Evolutionary conservation across 495 filamentous ascomycete species (phyloP).

Genomic region (Penicillium diatomitis): DNA sequence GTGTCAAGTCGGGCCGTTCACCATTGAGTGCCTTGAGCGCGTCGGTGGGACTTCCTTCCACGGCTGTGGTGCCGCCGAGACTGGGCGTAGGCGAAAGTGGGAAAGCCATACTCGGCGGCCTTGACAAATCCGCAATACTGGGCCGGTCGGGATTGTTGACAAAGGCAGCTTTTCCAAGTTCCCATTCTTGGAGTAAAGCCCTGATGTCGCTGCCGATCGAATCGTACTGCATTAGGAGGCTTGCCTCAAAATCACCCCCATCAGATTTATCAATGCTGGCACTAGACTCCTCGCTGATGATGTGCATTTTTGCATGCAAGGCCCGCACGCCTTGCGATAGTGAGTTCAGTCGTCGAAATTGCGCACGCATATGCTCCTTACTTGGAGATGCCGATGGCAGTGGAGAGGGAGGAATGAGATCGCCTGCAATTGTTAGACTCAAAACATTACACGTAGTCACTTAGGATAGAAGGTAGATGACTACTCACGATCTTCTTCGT

Average conservation of each 20-base stretch:
- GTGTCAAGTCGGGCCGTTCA: slow-evolving; percentile 33
- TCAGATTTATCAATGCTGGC: slow-evolving; percentile 65
- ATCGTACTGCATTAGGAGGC: slow-evolving; percentile 82
- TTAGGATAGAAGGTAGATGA: neutral
- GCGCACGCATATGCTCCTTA: slow-evolving; percentile 71
- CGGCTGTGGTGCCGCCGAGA: slow-evolving; percentile 74
- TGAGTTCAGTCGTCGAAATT: slow-evolving; percentile 75
- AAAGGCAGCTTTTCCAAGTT: slow-evolving; percentile 69
- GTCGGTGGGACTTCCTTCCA: slow-evolving; percentile 70
- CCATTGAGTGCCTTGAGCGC: slow-evolving; percentile 70
- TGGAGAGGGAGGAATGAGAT: slow-evolving; percentile 51
- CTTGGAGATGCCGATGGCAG: slow-evolving; percentile 62
- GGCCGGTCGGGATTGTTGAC: slow-evolving; percentile 58
- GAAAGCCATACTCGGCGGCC: slow-evolving; percentile 56
- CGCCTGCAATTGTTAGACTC: slow-evolving; percentile 24
- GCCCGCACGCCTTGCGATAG: slow-evolving; percentile 85
- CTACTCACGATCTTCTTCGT: slow-evolving; percentile 72
- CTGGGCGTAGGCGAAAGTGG: slow-evolving; percentile 74
- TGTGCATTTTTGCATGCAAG: slow-evolving; percentile 89
- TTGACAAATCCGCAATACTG: slow-evolving; percentile 49
- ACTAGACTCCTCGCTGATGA: slow-evolving; percentile 83
- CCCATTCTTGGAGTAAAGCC: slow-evolving; percentile 82
- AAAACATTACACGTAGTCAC: neutral
- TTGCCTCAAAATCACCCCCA: slow-evolving; percentile 55
- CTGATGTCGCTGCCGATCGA: slow-evolving; percentile 84